Percentiles rank a stretch among this genome's conserved stretches.
These are phyloP conservation scores for Solanum lignicaule DNA, from an alignment of 257 asterid genomes.

Conservation along the genomic window DNA sequence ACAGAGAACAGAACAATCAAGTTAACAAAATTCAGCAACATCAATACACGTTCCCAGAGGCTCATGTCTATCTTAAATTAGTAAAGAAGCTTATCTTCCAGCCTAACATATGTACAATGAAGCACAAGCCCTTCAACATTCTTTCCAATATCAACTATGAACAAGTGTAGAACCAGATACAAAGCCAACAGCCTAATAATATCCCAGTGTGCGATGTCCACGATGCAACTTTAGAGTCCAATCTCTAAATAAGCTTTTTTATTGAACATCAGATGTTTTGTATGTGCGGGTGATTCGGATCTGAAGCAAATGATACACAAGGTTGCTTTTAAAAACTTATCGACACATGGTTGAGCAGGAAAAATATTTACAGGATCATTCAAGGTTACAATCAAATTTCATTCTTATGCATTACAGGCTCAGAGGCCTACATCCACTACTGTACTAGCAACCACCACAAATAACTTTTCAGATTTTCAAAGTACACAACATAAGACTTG, in stretches of 20 bases:
- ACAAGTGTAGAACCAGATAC: not conserved
- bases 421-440: not conserved
- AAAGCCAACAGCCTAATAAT: not conserved
- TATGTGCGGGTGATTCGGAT: conserved; percentile 78
- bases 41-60: not conserved
- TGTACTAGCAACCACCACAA: not conserved
- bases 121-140: not conserved
- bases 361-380: not conserved
- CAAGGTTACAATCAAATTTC: not conserved
- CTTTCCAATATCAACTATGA: not conserved
- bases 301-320: conserved; percentile 30
- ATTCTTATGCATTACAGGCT: not conserved
- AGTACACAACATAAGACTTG: not conserved
- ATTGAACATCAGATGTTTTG: conserved; percentile 23
- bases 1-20: not conserved
- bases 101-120: not conserved
- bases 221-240: not conserved
- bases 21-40: not conserved
- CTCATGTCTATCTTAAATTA: not conserved
- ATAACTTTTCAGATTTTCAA: not conserved
- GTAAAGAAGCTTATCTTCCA: not conserved
- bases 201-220: not conserved
- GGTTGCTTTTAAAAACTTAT: not conserved
- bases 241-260: not conserved
- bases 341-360: not conserved